A percentile compares a stretch with the other conserved stretches of the same genome.
Evolutionary conservation across 2,329 filamentous ascomycete genomes (phyloP).

Genomic region (Fusarium anthophilum): DNA sequence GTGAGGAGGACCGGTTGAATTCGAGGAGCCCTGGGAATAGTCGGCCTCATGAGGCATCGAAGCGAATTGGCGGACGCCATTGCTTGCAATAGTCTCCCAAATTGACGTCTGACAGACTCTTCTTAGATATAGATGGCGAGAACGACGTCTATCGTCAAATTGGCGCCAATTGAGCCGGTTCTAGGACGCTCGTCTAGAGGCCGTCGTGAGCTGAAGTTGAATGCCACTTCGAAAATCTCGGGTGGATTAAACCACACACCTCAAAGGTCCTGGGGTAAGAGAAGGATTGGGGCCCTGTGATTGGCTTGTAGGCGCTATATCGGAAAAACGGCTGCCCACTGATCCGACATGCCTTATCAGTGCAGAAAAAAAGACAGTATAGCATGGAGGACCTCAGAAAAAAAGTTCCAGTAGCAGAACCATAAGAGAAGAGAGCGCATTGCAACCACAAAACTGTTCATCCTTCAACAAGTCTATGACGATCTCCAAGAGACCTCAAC

Average conservation of each 20-base stretch:
- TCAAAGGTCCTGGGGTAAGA: slow-evolving; percentile 8
- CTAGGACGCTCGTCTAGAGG: slow-evolving; percentile 33
- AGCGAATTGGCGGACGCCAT: slow-evolving; percentile 55
- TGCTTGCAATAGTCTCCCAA: slow-evolving; percentile 6
- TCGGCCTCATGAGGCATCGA: slow-evolving; percentile 54
- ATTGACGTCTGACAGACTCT: background rate
- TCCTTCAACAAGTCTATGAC: background rate
- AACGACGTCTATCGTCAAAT: slow-evolving; percentile 38
- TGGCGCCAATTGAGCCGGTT: slow-evolving; percentile 44
- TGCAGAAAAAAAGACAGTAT: slow-evolving; percentile 32
- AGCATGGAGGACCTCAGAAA: slow-evolving; percentile 1
- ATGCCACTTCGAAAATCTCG: slow-evolving; percentile 45
- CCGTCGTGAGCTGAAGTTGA: slow-evolving; percentile 40
- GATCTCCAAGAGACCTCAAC: background rate
- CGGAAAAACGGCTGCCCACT: slow-evolving; percentile 41
- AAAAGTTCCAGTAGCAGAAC: slow-evolving; percentile 39
- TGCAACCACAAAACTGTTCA: slow-evolving; percentile 4
- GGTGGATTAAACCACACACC: slow-evolving; percentile 39
- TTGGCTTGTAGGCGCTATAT: slow-evolving; percentile 17
- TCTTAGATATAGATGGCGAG: slow-evolving; percentile 1
- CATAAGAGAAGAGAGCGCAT: slow-evolving; percentile 10
- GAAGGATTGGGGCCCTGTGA: slow-evolving; percentile 6
- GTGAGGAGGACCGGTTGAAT: slow-evolving; percentile 49
- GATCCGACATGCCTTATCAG: slow-evolving; percentile 45
- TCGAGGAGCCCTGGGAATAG: slow-evolving; percentile 47